Percentiles rank a stretch among this genome's conserved stretches.
Evolutionary conservation across 305 asterid species (phyloP).

Genomic region (Fraxinus velutina): DNA sequence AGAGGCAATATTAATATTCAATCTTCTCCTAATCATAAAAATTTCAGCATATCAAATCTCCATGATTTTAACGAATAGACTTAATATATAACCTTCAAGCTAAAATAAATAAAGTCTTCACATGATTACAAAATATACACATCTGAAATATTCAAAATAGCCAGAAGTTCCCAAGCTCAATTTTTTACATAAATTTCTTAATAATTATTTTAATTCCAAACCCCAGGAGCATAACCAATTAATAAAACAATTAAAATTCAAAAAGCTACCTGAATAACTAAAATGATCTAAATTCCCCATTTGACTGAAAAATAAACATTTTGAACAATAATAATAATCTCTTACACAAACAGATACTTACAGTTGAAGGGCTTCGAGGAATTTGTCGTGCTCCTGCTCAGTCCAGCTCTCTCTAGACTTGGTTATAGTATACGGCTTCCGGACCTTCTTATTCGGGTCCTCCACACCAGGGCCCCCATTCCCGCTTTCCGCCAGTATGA

Average conservation of each 20-base stretch:
- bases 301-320: not conserved
- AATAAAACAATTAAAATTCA: not conserved
- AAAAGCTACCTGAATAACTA: not conserved
- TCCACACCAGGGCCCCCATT: slow-evolving; percentile 39
- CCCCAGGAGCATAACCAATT: not conserved
- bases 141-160: not conserved
- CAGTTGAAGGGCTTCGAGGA: slow-evolving; percentile 82
- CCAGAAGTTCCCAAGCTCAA: not conserved
- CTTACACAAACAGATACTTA: slow-evolving; percentile 30
- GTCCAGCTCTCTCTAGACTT: slow-evolving; percentile 97
- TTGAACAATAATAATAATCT: not conserved
- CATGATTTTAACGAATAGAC: not conserved
- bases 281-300: not conserved
- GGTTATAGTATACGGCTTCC: slow-evolving; percentile 81
- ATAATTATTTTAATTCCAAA: not conserved
- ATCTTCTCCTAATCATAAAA: not conserved
- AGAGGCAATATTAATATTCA: not conserved
- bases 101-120: not conserved
- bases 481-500: slow-evolving; percentile 26
- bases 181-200: not conserved
- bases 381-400: slow-evolving; percentile 84
- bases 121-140: not conserved
- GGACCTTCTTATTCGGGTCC: slow-evolving; percentile 65
- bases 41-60: not conserved
- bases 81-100: not conserved